Base-by-base conservation (phyloP, 768 basidiomycete species). In the Saitozyma sp. region DNA sequence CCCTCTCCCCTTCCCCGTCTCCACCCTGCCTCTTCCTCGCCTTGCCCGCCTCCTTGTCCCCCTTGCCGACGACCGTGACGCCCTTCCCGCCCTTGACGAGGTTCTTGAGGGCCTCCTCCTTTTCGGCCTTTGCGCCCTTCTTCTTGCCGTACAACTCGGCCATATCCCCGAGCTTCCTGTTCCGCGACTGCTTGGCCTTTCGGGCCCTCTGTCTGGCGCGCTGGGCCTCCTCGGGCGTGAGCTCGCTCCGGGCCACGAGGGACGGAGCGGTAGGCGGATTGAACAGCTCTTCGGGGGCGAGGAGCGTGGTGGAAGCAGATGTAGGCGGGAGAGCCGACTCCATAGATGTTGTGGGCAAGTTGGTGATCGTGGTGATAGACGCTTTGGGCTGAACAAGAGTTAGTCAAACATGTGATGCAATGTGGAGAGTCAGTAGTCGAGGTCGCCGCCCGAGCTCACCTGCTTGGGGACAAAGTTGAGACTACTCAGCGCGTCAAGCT, bases 391-490 rank as follows among this genome's bases (percentile, higher is more conserved):
- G 69, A 19, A 38, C 13, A 43, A 29, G 49, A 64, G 63, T 20
- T 10, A 48, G 40, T 17, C 9, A 9, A 61, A 58, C 29, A 29
- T 29, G 29, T 29, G 29, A 29, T 29, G 29, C 29, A 29, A 29
- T 29, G 29, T 29, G 29, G 29, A 29, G 2, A 29, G 29, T 29
- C 29, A 29, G 54, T 42, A 46, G 37, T 10, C 17, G 13, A 29
- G 2, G 29, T 5, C 29, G 29, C 29, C 29, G 29, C 29, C 29
- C n/a, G n/a, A 29, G 83, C 87, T 58, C 64, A 95, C 95, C 77
- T 87, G 87, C 79, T 97, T 97, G 1, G 95, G 96, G 14, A 91
- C 89, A 77, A 92, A 98, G 78, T 97, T 91, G 1, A 93, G 88
- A 75, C 97, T 98, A 77, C 90, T 91, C 42, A 98, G 82, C 17